Evolutionary conservation across 78 protist species (phyloP), one percentile per base, ranked within the genome.

Genomic region (Chrysochromulina parva): DNA sequence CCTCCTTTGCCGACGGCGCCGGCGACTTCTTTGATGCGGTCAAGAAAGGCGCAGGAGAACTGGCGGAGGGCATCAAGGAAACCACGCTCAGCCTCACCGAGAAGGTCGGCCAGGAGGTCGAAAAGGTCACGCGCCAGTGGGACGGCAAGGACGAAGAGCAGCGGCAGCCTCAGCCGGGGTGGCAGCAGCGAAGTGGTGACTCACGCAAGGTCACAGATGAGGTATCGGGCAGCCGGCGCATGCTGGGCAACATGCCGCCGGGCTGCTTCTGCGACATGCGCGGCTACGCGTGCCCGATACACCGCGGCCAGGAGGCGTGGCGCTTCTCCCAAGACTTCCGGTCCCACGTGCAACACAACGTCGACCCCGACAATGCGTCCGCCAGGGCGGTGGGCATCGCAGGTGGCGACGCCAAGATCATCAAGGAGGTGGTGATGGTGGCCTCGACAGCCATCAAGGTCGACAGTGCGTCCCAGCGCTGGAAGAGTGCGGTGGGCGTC

Each of bases 241-340:
- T 38, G 38, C 38, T 38, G 38, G 38, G 38, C 69, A 16, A 6
- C 26, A 6, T 74, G 82, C 82, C 82, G 16, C 28, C 9, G 57
- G 26, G 26, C 82, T 74, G 82, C 82, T 74, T 48, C 57, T 74
- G 82, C 55, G 82, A 74, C 82, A 74, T 74, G 82, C 82, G 82
- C 55, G 82, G 82, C 82, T 74, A 19, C 26, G 57, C 82, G 13
- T 74, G 82, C 55, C 82, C 82, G 82, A 11, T 6, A 22, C 82
- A 74, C 82, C 53, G 55, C 3, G 82, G 82, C 82, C 82, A n/a
- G 26, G 82, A 74, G 82, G 6, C 6, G 57, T 74, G 82, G 82
- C 54, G 82, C 28, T 1, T 1, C 28, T 1, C 13, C 28, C 53
- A 28, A 22, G 82, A 48, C 57, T 74, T 16, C 82, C 54, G 48